A percentile compares a stretch with the other conserved stretches of the same genome.
These are phyloP conservation scores for Debaryomyces psychrophilus DNA, from an alignment of 1,139 yeast species.

Conservation along the genomic window DNA sequence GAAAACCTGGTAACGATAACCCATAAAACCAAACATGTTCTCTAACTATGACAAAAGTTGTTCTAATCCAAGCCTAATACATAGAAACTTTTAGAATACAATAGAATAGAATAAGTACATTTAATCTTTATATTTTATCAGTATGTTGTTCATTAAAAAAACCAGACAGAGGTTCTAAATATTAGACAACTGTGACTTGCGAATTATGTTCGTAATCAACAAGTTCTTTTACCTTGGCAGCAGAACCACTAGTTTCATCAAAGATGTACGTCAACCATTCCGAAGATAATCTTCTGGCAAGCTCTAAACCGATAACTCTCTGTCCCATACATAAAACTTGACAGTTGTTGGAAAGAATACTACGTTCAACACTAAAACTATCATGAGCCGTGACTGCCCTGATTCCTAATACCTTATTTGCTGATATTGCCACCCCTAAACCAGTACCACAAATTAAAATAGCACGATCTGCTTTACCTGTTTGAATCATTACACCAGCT, in stretches of 20 bases:
- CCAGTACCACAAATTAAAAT: conserved; percentile 52
- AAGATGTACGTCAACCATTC: conserved; percentile 49
- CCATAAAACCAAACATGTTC: too few species aligned
- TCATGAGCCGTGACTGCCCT: conserved; percentile 56
- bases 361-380: conserved; percentile 48
- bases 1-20: too few species aligned
- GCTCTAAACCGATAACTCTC: conserved; percentile 48
- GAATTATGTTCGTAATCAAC: conserved; percentile 27
- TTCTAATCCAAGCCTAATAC: too few species aligned
- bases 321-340: conserved; percentile 53
- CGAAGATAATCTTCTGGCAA: conserved; percentile 44
- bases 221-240: conserved; percentile 43
- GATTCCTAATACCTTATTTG: conserved; percentile 49
- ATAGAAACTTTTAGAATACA: too few species aligned
- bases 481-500: conserved; percentile 42
- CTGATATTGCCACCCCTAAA: conserved; percentile 49
- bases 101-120: background rate
- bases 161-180: background rate
- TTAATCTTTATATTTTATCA: background rate
- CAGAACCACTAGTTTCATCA: conserved; percentile 42
- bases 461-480: conserved; percentile 46
- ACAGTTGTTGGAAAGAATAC: conserved; percentile 45
- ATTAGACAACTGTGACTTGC: background rate
- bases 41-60: too few species aligned
- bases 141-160: too few species aligned